These are phyloP conservation scores for Xerocomus amazonicus DNA, from an alignment of 1,284 basidiomycete species.

Conservation along the genomic window DNA sequence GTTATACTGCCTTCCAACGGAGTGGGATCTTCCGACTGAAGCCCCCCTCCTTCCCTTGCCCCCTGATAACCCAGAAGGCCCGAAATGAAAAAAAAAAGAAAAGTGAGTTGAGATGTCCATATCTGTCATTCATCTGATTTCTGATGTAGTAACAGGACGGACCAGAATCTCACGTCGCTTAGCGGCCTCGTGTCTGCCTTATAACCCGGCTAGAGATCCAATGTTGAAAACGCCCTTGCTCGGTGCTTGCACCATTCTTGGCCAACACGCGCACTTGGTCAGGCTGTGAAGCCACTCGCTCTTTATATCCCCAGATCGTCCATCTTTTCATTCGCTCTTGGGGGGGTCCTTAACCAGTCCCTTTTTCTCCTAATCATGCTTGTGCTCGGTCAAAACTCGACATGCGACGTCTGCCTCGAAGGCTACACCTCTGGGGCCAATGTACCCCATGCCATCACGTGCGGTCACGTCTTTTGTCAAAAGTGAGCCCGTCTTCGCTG, in stretches of 20 bases:
- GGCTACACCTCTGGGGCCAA: slow-evolving; percentile 36
- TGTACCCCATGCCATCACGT: slow-evolving; percentile 41
- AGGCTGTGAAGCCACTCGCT: slow-evolving; percentile 23
- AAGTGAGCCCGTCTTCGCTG: slow-evolving; percentile 23
- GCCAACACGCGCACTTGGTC: slow-evolving; percentile 31
- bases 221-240: slow-evolving; percentile 16
- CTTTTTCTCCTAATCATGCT: slow-evolving; percentile 37
- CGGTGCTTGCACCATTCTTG: slow-evolving; percentile 25
- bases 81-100: slow-evolving; percentile 28
- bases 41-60: slow-evolving; percentile 10
- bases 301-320: slow-evolving; percentile 23
- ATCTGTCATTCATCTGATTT: slow-evolving; percentile 13
- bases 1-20: slow-evolving; percentile 5
- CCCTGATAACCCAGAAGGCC: slow-evolving; percentile 25
- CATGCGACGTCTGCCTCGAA: slow-evolving; percentile 49
- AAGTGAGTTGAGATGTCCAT: slow-evolving; percentile 23
- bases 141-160: slow-evolving; percentile 18
- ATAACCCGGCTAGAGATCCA: slow-evolving; percentile 27
- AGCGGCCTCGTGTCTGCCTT: slow-evolving; percentile 34
- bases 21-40: slow-evolving; percentile 12
- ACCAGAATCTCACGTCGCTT: slow-evolving; percentile 34
- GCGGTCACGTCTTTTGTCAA: slow-evolving; percentile 45
- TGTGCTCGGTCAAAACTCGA: slow-evolving; percentile 42
- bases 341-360: slow-evolving; percentile 36
- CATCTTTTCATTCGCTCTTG: slow-evolving; percentile 4